phyloP scores from a whole-genome alignment of 257 asterid species.

The Solanum verrucosum region DNA sequence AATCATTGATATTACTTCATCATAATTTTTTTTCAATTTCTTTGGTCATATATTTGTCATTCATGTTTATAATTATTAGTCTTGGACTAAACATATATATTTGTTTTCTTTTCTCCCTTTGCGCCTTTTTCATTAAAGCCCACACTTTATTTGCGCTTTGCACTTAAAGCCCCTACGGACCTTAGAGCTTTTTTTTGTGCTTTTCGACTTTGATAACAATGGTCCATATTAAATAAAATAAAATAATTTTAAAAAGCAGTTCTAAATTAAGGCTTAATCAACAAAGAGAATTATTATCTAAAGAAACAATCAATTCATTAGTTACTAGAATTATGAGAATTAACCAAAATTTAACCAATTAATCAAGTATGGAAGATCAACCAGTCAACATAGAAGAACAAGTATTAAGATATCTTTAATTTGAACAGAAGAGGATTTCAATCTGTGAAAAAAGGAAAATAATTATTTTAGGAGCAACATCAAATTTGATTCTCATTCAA shows the following conservation, averaged over 20 bases:
- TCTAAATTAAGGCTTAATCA: not conserved
- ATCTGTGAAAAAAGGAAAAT: not conserved
- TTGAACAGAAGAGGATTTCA: not conserved
- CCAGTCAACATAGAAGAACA: not conserved
- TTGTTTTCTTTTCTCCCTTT: not conserved
- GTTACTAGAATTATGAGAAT: not conserved
- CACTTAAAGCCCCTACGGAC: not conserved
- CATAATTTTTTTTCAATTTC: not conserved
- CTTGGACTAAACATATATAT: not conserved
- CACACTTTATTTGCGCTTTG: not conserved
- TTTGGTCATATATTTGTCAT: not conserved
- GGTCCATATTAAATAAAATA: not conserved
- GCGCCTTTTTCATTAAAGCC: not conserved
- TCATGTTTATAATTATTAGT: not conserved
- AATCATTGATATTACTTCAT: not conserved
- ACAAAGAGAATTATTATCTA: not conserved
- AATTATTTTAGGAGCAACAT: not conserved
- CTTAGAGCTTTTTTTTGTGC: not conserved
- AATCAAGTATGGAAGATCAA: not conserved
- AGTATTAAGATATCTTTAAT: not conserved
- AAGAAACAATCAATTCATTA: not conserved
- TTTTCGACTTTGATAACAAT: not conserved
- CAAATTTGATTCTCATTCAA: not conserved
- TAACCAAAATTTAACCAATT: not conserved
- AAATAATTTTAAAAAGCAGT: not conserved